Evolutionary conservation across 768 basidiomycete species (phyloP).

Genomic region (Leccinellum rugosiceps): DNA sequence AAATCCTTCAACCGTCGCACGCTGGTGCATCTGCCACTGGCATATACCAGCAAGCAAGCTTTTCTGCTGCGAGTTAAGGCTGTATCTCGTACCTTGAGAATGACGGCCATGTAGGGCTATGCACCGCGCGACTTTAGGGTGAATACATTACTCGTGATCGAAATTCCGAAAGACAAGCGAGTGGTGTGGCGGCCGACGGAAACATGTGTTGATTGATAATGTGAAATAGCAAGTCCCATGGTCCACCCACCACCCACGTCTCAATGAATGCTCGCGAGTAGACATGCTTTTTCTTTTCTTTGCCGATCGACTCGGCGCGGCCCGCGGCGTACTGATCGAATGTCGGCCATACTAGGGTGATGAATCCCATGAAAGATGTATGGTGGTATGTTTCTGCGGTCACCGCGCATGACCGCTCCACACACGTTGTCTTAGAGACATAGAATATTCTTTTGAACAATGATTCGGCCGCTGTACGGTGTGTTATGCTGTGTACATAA

Average conservation of each 20-base stretch:
- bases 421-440: not conserved
- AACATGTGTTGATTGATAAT: not conserved
- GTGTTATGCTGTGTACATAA: not conserved
- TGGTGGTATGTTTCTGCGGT: not conserved
- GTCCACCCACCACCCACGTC: not conserved
- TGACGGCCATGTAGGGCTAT: not conserved
- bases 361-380: not conserved
- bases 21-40: too few species aligned
- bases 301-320: not conserved
- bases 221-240: not conserved
- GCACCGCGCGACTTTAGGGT: not conserved
- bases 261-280: not conserved
- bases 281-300: not conserved
- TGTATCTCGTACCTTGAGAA: not conserved
- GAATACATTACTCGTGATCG: not conserved
- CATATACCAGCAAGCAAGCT: too few species aligned
- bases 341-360: not conserved
- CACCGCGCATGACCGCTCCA: not conserved
- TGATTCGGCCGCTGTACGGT: not conserved
- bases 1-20: too few species aligned
- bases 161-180: not conserved
- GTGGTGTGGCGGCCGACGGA: not conserved
- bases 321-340: not conserved
- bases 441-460: not conserved
- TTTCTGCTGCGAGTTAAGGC: too few species aligned